These are phyloP conservation scores for Fusarium humuli DNA, from an alignment of 2,329 filamentous ascomycete genomes.

Conservation along the genomic window DNA sequence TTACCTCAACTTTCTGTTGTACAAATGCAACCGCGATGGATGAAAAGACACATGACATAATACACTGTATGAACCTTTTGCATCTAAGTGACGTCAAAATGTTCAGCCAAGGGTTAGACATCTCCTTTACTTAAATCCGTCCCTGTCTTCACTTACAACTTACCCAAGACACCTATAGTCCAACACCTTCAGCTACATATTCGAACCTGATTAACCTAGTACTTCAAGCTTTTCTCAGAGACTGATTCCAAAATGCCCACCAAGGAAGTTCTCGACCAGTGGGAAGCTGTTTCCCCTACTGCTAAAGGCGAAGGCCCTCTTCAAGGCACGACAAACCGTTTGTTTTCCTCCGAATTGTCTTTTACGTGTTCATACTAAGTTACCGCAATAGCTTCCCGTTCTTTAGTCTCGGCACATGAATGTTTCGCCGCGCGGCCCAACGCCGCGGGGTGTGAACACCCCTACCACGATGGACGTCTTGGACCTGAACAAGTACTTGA, in stretches of 20 bases:
- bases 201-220: fast-evolving
- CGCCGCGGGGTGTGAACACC: not conserved
- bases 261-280: constrained; percentile 38
- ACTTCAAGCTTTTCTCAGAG: fast-evolving
- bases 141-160: not conserved
- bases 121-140: not conserved
- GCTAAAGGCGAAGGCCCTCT: constrained; percentile 40
- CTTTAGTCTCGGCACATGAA: constrained; percentile 44
- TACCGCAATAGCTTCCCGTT: constrained; percentile 26
- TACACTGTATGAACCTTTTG: not conserved
- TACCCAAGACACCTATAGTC: not conserved
- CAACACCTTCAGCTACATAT: not conserved
- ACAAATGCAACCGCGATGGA: constrained; percentile 20
- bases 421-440: constrained; percentile 41
- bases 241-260: constrained; percentile 31
- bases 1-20: not conserved
- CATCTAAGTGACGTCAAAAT: constrained; percentile 17
- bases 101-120: not conserved
- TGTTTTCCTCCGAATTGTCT: not conserved
- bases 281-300: constrained; percentile 24
- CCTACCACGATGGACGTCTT: constrained; percentile 10
- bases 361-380: not conserved
- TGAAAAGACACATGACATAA: not conserved
- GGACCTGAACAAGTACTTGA: constrained; percentile 25
- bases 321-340: constrained; percentile 22